These are phyloP conservation scores for Zasmidium citrigriseum DNA, from an alignment of 2,329 filamentous ascomycete species.

Conservation along the genomic window DNA sequence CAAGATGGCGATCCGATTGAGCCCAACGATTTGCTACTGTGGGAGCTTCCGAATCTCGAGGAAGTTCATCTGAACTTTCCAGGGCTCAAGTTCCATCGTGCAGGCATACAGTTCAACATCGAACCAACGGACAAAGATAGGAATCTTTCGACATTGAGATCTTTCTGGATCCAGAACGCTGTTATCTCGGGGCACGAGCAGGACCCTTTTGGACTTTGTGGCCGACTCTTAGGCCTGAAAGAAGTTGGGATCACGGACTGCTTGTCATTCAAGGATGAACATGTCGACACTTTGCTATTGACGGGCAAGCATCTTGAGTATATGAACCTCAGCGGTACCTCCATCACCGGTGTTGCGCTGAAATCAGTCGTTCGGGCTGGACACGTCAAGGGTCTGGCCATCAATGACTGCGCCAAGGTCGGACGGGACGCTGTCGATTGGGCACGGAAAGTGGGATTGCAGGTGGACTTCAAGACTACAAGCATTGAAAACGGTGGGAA, in stretches of 20 bases:
- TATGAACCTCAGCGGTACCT: conserved; percentile 39
- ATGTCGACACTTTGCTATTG: conserved; percentile 32
- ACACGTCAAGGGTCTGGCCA: conserved; percentile 32
- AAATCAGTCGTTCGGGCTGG: conserved; percentile 35
- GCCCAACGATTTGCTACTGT: neutral
- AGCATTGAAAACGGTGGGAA: conserved; percentile 14
- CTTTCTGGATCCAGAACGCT: neutral
- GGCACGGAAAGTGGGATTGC: conserved; percentile 39
- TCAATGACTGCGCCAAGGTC: conserved; percentile 39
- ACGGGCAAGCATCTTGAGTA: conserved; percentile 23
- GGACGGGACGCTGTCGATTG: conserved; percentile 44
- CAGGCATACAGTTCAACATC: neutral
- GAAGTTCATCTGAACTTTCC: conserved; percentile 10
- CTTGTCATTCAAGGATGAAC: conserved; percentile 30
- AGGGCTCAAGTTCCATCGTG: neutral
- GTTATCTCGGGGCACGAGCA: neutral
- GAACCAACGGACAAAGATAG: neutral
- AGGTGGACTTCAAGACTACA: conserved; percentile 27
- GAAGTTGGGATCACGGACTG: conserved; percentile 10
- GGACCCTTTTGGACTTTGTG: neutral
- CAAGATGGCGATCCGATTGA: neutral
- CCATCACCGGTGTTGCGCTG: conserved; percentile 44
- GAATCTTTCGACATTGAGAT: conserved; percentile 3
- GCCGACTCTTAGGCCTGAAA: conserved; percentile 8
- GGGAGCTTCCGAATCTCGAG: conserved; percentile 2